Evolutionary conservation across 1,139 yeast species (phyloP).

Genomic region (Pichia sp.): DNA sequence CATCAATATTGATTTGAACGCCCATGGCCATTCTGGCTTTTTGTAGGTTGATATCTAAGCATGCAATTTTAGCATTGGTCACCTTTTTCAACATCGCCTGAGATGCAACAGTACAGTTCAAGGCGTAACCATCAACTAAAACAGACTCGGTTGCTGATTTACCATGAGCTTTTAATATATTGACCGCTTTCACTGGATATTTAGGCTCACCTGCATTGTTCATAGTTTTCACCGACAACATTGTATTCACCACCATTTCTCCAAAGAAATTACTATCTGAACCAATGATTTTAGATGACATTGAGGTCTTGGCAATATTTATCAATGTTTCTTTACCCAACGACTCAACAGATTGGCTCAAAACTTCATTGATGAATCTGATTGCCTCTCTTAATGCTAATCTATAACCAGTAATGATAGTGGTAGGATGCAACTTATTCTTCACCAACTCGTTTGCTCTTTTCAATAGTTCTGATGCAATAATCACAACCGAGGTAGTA

Average conservation of each 20-base stretch:
- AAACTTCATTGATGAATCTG: slow-evolving; percentile 78
- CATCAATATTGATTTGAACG: slow-evolving; percentile 93
- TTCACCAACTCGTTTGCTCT: slow-evolving; percentile 93
- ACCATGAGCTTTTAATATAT: slow-evolving; percentile 94
- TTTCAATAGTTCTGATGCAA: slow-evolving; percentile 87
- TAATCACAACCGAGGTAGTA: slow-evolving; percentile 91
- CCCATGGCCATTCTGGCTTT: slow-evolving; percentile 99
- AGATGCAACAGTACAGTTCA: slow-evolving; percentile 95
- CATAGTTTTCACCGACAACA: slow-evolving; percentile 90
- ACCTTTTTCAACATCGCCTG: slow-evolving; percentile 90
- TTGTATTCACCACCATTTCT: slow-evolving; percentile 89
- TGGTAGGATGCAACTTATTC: slow-evolving; percentile 94
- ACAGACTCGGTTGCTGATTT: slow-evolving; percentile 84
- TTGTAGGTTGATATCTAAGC: slow-evolving; percentile 89
- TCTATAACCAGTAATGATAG: slow-evolving; percentile 94
- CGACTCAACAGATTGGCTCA: slow-evolving; percentile 73
- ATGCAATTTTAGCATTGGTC: slow-evolving; percentile 78
- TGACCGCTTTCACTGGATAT: slow-evolving; percentile 97
- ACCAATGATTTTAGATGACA: slow-evolving; percentile 98
- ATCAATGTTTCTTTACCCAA: slow-evolving; percentile 78
- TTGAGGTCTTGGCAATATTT: slow-evolving; percentile 92
- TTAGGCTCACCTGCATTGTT: slow-evolving; percentile 83
- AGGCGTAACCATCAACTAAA: slow-evolving; percentile 88
- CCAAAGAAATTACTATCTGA: slow-evolving; percentile 88
- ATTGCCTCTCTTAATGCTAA: slow-evolving; percentile 90